Conservation (phyloP, 2,329 filamentous ascomycete species). For the Ophidiomyces ophidiicola region DNA sequence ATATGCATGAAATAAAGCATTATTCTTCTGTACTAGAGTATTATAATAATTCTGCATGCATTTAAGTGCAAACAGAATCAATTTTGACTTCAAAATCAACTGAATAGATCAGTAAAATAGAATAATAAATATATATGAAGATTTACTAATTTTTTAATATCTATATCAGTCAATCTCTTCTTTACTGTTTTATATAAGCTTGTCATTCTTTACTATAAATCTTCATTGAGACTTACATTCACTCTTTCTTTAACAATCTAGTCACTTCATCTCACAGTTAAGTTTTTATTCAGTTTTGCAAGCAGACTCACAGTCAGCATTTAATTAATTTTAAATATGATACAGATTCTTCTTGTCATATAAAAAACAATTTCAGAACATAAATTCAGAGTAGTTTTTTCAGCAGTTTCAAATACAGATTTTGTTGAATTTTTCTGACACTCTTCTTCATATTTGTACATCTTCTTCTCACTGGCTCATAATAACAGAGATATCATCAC, state of each 20-base stretch:
- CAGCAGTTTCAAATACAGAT: conserved; percentile 14
- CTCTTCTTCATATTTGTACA: no score
- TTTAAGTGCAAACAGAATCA: conserved; percentile 17
- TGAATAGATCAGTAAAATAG: conserved; percentile 4
- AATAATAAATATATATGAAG: conserved; percentile 7
- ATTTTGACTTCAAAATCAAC: conserved; percentile 14
- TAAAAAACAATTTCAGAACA: conserved; percentile 22
- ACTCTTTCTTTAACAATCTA: no score
- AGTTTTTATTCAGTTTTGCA: conserved; percentile 16
- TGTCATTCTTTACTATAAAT: conserved; percentile 14
- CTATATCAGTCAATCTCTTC: no score
- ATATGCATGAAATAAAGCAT: conserved; percentile 14
- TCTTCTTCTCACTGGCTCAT: background rate
- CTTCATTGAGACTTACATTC: conserved; percentile 14
- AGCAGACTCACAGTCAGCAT: conserved; percentile 14
- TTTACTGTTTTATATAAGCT: conserved; percentile 12
- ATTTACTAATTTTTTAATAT: conserved; percentile 19
- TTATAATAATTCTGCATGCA: conserved; percentile 12
- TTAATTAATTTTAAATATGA: conserved; percentile 17
- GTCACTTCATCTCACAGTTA: conserved; percentile 12
- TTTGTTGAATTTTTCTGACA: conserved; percentile 11
- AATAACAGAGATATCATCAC: conserved; percentile 15
- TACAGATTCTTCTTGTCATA: conserved; percentile 22
- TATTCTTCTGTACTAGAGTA: conserved; percentile 18
- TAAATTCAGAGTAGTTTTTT: conserved; percentile 19